Conservation (phyloP, 192 early-diverging fungal genomes). For the Kappamyces sp. region DNA sequence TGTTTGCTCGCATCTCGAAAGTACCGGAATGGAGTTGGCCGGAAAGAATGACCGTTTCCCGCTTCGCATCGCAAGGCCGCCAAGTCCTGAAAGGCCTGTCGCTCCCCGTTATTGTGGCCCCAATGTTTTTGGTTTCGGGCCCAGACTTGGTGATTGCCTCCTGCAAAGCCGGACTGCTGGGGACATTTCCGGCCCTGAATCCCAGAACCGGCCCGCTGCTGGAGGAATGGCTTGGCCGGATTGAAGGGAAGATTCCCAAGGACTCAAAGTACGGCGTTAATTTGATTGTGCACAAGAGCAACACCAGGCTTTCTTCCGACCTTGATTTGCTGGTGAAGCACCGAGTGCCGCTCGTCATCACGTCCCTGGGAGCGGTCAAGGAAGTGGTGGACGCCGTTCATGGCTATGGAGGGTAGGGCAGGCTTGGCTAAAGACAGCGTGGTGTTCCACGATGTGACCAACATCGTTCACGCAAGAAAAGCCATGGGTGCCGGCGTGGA, state of each 20-base stretch:
- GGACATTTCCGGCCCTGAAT: constrained; percentile 28
- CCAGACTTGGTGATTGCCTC: constrained; percentile 15
- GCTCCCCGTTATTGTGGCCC: constrained; percentile 24
- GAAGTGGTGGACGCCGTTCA: constrained; percentile 25
- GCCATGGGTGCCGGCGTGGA: constrained; percentile 26
- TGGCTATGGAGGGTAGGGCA: constrained; percentile 15
- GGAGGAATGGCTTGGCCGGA: constrained; percentile 20
- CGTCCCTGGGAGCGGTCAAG: constrained; percentile 23
- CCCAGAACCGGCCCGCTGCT: constrained; percentile 19
- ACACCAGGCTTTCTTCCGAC: constrained; percentile 20
- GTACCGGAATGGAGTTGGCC: constrained; percentile 1
- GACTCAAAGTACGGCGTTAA: constrained; percentile 24
- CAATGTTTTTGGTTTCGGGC: constrained; percentile 31
- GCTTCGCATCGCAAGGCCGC: no score
- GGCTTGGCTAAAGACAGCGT: not conserved
- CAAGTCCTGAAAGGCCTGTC: constrained; percentile 1
- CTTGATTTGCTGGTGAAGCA: constrained; percentile 23
- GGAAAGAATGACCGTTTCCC: constrained; percentile 1
- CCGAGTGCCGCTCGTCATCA: constrained; percentile 25
- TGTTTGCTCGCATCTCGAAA: not conserved
- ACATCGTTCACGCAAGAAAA: constrained; percentile 22
- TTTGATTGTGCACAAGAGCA: constrained; percentile 31
- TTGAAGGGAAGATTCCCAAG: not conserved
- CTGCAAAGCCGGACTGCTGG: constrained; percentile 23
- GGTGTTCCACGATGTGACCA: constrained; percentile 30